Conservation (phyloP, 2,329 filamentous ascomycete genomes). For the Arthrobotrys sphaeroides region DNA sequence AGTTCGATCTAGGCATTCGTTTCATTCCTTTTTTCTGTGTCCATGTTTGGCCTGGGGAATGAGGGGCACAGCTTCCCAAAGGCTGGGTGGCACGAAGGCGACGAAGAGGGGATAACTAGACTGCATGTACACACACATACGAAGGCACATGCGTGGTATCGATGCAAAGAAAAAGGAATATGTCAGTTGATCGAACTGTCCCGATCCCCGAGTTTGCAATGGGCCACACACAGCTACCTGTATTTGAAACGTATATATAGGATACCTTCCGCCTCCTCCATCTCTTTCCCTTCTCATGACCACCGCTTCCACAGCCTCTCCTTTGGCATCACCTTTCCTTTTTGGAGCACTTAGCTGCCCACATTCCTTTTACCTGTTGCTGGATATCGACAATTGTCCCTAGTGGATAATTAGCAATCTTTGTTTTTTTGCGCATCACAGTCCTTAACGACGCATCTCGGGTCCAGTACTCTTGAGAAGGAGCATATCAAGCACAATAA, state of each 20-base stretch:
- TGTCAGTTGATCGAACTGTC: conserved; percentile 15
- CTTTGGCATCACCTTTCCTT: conserved; percentile 47
- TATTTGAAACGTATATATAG: conserved; percentile 46
- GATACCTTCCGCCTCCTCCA: conserved; percentile 19
- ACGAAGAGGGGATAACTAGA: not conserved
- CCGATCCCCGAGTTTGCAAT: conserved; percentile 19
- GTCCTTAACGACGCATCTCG: conserved; percentile 41
- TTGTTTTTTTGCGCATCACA: conserved; percentile 25
- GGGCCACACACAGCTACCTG: conserved; percentile 11
- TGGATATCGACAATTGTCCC: conserved; percentile 43
- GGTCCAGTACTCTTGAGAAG: conserved; percentile 49
- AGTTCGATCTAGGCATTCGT: conserved; percentile 3
- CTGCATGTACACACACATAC: not conserved
- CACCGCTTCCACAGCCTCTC: conserved; percentile 30
- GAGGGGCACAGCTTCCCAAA: conserved; percentile 13
- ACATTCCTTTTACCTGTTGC: conserved; percentile 51
- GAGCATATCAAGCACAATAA: conserved; percentile 6
- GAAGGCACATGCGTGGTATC: not conserved
- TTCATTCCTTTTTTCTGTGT: not conserved
- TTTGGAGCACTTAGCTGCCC: conserved; percentile 24
- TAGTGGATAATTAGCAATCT: conserved; percentile 46
- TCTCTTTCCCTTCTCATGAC: conserved; percentile 27
- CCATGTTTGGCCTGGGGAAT: not conserved
- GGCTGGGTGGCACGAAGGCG: conserved; percentile 21
- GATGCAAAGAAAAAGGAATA: conserved; percentile 29